Conservation (phyloP, 2,329 filamentous ascomycete genomes). For the Ilyonectria robusta region DNA sequence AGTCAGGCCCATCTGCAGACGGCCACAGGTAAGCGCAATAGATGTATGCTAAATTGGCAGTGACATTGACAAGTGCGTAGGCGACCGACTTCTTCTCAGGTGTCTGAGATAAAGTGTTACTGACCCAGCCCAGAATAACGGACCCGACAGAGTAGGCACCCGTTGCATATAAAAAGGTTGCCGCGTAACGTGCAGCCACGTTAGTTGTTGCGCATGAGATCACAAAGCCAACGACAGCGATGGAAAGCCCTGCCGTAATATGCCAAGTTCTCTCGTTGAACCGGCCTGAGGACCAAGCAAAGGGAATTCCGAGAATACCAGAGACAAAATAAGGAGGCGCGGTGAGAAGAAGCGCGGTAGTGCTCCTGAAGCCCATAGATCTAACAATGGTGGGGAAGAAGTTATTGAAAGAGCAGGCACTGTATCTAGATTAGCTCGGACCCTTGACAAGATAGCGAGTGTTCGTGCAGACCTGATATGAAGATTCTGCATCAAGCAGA, state of each 20-base stretch:
- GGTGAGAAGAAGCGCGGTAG: conserved; percentile 36
- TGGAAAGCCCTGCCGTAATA: conserved; percentile 51
- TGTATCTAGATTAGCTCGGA: not conserved
- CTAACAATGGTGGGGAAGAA: conserved; percentile 40
- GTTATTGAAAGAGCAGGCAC: conserved; percentile 40
- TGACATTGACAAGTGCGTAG: conserved; percentile 55
- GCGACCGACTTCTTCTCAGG: conserved; percentile 59
- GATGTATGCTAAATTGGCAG: conserved; percentile 24
- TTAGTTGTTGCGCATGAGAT: conserved; percentile 48
- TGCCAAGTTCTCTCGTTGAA: conserved; percentile 54
- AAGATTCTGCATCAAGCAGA: conserved; percentile 35
- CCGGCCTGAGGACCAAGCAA: conserved; percentile 51
- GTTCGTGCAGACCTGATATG: conserved; percentile 26
- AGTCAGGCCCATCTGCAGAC: conserved; percentile 16
- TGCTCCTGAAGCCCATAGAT: conserved; percentile 39
- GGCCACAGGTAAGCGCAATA: conserved; percentile 28
- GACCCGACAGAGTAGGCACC: conserved; percentile 55
- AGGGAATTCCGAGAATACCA: conserved; percentile 19
- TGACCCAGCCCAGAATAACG: conserved; percentile 58
- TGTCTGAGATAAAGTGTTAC: conserved; percentile 55
- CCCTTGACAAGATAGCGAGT: not conserved
- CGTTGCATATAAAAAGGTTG: conserved; percentile 50
- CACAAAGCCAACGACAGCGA: conserved; percentile 57
- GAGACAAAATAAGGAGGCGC: conserved; percentile 45
- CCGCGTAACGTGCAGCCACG: conserved; percentile 44